These are phyloP conservation scores for Torulaspora franciscae DNA, from an alignment of 805 yeast genomes.

Conservation along the genomic window DNA sequence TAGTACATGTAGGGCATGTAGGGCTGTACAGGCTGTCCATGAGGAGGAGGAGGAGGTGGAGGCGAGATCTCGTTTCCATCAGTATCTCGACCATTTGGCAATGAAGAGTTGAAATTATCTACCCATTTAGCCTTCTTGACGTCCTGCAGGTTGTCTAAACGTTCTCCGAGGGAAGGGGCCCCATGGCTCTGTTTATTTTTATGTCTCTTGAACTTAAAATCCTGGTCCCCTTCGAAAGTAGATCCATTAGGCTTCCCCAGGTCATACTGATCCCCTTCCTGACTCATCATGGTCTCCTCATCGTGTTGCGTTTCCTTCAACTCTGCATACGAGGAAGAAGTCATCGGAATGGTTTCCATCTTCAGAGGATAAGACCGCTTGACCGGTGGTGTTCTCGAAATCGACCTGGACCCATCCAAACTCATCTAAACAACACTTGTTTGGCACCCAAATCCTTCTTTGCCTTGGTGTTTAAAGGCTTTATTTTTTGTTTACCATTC, in stretches of 20 bases:
- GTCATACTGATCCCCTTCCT: constrained; percentile 6
- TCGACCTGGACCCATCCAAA: constrained; percentile 10
- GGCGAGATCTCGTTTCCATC: neutral
- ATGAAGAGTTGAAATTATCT: constrained; percentile 34
- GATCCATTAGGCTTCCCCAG: constrained; percentile 5
- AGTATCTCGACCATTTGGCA: constrained; percentile 9
- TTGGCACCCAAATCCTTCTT: neutral
- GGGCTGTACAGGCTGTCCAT: constrained; percentile 8
- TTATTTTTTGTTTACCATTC: constrained; percentile 5
- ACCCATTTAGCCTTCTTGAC: constrained; percentile 30
- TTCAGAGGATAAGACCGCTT: constrained; percentile 23
- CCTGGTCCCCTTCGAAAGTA: constrained; percentile 30
- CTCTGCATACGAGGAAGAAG: constrained; percentile 9
- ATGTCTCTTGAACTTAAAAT: constrained; percentile 33
- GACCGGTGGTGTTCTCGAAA: constrained; percentile 10
- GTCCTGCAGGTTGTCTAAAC: constrained; percentile 31
- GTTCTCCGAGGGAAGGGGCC: constrained; percentile 30
- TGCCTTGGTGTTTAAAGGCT: neutral
- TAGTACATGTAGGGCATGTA: constrained; percentile 28
- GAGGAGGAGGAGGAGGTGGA: too few species aligned
- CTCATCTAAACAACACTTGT: constrained; percentile 5
- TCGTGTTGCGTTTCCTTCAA: constrained; percentile 6
- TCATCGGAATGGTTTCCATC: constrained; percentile 26
- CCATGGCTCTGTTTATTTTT: constrained; percentile 24
- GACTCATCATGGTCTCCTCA: neutral